Evolutionary conservation across 495 filamentous ascomycete species (phyloP).

Genomic region (Penicillium roqueforti): DNA sequence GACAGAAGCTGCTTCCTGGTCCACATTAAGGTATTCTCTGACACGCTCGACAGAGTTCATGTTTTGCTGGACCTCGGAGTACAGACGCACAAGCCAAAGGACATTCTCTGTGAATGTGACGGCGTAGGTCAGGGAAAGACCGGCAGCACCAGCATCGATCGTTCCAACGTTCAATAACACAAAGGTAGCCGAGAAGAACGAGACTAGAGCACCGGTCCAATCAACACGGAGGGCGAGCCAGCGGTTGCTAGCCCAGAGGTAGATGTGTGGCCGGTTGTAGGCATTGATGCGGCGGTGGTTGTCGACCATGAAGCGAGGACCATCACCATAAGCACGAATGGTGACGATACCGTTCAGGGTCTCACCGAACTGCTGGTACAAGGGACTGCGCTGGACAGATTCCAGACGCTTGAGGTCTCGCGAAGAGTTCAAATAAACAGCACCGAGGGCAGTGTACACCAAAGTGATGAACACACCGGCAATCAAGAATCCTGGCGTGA

Average conservation of each 20-base stretch:
- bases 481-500: conserved; percentile 89
- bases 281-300: conserved; percentile 86
- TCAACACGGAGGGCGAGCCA: conserved; percentile 96
- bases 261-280: conserved; percentile 91
- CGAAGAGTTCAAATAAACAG: conserved; percentile 86
- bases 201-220: conserved; percentile 81
- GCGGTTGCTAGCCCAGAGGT: conserved; percentile 93
- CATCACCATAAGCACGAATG: conserved; percentile 94
- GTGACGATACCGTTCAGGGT: conserved; percentile 95
- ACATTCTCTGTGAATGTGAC: conserved; percentile 97
- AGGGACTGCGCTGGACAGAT: conserved; percentile 87
- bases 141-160: conserved; percentile 90
- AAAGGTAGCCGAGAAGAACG: conserved; percentile 92
- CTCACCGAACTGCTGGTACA: conserved; percentile 98
- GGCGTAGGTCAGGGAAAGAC: conserved; percentile 95
- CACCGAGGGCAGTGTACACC: conserved; percentile 77
- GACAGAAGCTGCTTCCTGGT: conserved; percentile 81
- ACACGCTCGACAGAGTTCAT: conserved; percentile 99
- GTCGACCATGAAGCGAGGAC: conserved; percentile 87
- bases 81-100: conserved; percentile 94
- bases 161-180: conserved; percentile 77
- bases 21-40: conserved; percentile 93
- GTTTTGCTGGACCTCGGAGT: conserved; percentile 93
- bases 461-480: conserved; percentile 80
- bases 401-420: conserved; percentile 92